Evolutionary conservation across 192 early-diverging fungal genomes (phyloP).

Genomic region (Hyaloraphidium curvatum): DNA sequence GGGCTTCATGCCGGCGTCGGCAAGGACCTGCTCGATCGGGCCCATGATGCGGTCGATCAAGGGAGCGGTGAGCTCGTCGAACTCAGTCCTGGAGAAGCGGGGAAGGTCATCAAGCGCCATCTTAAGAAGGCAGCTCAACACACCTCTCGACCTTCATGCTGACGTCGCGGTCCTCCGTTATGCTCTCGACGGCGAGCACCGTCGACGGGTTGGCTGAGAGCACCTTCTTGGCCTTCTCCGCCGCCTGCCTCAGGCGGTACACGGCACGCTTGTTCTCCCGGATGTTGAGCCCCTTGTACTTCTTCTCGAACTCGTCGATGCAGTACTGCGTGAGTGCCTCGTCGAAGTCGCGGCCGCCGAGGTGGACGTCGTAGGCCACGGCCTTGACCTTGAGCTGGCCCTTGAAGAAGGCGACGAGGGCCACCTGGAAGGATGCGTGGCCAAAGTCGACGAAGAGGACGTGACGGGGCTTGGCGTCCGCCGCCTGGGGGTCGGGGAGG

Average conservation of each 20-base stretch:
- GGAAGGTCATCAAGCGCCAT: neutral
- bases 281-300: slow-evolving; percentile 83
- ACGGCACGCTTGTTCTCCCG: slow-evolving; percentile 69
- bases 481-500: slow-evolving; percentile 51
- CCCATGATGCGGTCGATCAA: slow-evolving; percentile 46
- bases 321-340: slow-evolving; percentile 71
- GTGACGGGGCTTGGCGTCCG: slow-evolving; percentile 62
- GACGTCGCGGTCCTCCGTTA: slow-evolving; percentile 93
- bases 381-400: slow-evolving; percentile 85
- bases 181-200: slow-evolving; percentile 81
- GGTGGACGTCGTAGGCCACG: slow-evolving; percentile 78
- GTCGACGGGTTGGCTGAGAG: slow-evolving; percentile 80
- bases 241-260: slow-evolving; percentile 70
- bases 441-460: slow-evolving; percentile 91
- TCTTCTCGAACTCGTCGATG: slow-evolving; percentile 70
- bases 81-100: slow-evolving; percentile 29
- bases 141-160: slow-evolving; percentile 59
- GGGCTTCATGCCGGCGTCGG: slow-evolving; percentile 44
- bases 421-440: slow-evolving; percentile 67
- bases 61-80: slow-evolving; percentile 59
- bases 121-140: neutral
- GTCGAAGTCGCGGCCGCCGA: slow-evolving; percentile 94
- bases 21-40: slow-evolving; percentile 59
- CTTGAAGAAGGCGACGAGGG: slow-evolving; percentile 83
- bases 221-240: slow-evolving; percentile 94